Evolutionary conservation across 78 protist genomes (phyloP), one percentile per base, ranked within the genome.

Genomic region (Monosiga brevicollis): DNA sequence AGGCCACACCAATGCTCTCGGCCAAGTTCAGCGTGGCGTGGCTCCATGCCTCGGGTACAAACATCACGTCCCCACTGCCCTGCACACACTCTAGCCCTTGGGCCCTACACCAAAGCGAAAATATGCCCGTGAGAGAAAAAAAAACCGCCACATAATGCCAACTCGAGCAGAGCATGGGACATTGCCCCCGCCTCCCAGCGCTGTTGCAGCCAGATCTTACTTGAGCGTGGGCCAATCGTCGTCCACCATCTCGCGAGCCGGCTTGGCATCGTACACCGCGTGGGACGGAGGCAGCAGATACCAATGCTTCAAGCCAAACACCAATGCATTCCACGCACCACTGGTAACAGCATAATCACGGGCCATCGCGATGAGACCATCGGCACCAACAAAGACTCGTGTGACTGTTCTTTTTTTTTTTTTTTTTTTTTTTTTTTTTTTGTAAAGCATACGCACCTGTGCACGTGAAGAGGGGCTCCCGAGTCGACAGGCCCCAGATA

Each of bases 221-320:
- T n/a, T n/a, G n/a, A n/a, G n/a, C n/a, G n/a, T n/a, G n/a, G n/a
- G n/a, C n/a, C n/a, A n/a, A n/a, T n/a, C n/a, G n/a, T n/a, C n/a
- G n/a, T n/a, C n/a, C n/a, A n/a, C n/a, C n/a, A n/a, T n/a, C n/a
- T n/a, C n/a, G n/a, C n/a, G n/a, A n/a, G n/a, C n/a, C n/a, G n/a
- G n/a, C n/a, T n/a, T n/a, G n/a, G n/a, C n/a, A n/a, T n/a, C n/a
- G 81, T 42, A 77, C 40, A 6, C 2, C 23, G 81, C 81, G 81
- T 26, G 39, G 72, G 0, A 0, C 0, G 81, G 81, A 1, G 72
- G 72, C 22, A 2, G 15, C 39, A 77, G 81, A 39, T 11, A 77
- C 81, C 81, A 77, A 20, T 36, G 71, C 81, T 77, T 77, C 2
- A 34, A 2, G 81, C 81, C 81, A 32, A 42, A 42, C 38, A 42